Evolutionary conservation across 441 rosid genomes (phyloP).

Genomic region (Euphorbia schlechtendalii): DNA sequence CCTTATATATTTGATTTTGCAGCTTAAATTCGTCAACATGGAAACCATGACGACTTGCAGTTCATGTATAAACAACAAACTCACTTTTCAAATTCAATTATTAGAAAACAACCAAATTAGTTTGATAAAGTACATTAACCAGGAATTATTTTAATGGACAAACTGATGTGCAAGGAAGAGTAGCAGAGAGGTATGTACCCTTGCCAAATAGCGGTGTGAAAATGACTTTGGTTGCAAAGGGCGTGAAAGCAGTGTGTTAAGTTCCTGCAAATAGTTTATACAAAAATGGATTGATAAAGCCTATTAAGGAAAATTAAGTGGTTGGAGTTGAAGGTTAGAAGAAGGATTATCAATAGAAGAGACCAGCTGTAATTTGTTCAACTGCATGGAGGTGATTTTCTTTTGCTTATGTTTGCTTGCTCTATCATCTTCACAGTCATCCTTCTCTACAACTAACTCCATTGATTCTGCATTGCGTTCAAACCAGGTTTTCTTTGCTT

Average conservation of each 20-base stretch:
- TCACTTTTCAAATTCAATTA: neutral
- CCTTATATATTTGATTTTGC: no score
- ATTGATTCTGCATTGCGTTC: conserved; percentile 73
- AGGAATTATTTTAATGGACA: neutral
- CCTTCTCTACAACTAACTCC: conserved; percentile 58
- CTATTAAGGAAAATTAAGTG: conserved; percentile 4
- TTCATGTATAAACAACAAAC: no score
- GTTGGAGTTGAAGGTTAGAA: neutral
- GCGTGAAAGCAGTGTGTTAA: conserved; percentile 49
- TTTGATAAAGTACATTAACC: neutral
- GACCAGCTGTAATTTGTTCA: conserved; percentile 71
- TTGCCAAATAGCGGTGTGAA: conserved; percentile 86
- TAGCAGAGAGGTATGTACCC: conserved; percentile 45
- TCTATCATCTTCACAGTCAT: conserved; percentile 85
- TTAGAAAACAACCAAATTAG: neutral
- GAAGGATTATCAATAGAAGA: conserved; percentile 5
- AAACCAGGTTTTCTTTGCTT: conserved; percentile 73
- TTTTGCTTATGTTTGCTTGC: conserved; percentile 56
- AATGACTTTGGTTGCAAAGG: conserved; percentile 82
- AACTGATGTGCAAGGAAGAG: neutral
- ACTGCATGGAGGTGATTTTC: conserved; percentile 50
- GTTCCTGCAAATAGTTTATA: conserved; percentile 52
- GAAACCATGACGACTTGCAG: neutral
- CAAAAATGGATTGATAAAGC: neutral
- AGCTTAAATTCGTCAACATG: neutral